Evolutionary conservation across 305 asterid species (phyloP).

Genomic region (Fraxinus sp.): DNA sequence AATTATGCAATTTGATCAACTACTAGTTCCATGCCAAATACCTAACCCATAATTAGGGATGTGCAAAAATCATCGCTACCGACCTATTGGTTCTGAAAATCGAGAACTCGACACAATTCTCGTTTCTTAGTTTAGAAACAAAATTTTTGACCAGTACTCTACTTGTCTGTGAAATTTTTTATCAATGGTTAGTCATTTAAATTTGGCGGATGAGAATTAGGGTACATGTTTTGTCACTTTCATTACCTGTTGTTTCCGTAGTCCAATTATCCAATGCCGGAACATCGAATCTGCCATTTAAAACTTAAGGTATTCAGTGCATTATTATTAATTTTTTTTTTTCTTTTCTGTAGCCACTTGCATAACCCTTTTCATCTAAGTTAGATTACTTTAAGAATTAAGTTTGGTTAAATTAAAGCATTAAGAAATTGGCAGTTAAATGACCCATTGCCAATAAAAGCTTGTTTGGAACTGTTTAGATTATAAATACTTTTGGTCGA

Average conservation of each 20-base stretch:
- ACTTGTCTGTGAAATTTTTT: background rate
- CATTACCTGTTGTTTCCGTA: background rate
- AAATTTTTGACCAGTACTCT: background rate
- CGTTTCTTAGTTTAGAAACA: background rate
- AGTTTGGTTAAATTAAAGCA: background rate
- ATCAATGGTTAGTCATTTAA: background rate
- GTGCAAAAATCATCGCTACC: background rate
- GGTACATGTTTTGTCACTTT: background rate
- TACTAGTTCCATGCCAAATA: background rate
- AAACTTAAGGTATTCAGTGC: background rate
- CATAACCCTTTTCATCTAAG: background rate
- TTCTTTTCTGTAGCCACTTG: background rate
- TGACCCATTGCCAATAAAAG: background rate
- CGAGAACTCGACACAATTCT: background rate
- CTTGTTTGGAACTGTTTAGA: background rate
- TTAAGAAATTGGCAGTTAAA: background rate
- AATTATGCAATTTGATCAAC: background rate
- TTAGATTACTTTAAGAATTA: background rate
- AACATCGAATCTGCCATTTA: background rate
- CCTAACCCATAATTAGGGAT: background rate
- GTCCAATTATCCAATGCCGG: background rate
- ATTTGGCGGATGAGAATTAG: background rate
- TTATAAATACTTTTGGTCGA: background rate
- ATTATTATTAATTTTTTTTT: too few relatives aligned
- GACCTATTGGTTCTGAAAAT: background rate